Evolutionary conservation across 805 yeast species (phyloP).

Genomic region (Ascoidea asiatica): DNA sequence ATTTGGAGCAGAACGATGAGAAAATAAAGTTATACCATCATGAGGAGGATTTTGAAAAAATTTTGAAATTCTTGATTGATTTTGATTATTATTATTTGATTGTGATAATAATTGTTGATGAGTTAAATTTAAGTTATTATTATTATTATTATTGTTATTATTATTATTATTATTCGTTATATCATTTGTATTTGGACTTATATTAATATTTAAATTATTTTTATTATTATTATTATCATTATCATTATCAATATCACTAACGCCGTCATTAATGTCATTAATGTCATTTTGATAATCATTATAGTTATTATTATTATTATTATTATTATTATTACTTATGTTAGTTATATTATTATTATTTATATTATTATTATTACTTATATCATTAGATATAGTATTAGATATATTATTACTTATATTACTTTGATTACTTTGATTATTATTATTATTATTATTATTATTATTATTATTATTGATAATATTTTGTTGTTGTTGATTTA

Average conservation of each 20-base stretch:
- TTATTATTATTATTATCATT: background rate
- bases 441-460: conserved; percentile 3
- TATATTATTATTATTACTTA: too few species aligned
- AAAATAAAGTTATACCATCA: conserved; percentile 73
- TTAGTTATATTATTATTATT: too few species aligned
- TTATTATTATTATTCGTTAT: conserved; percentile 3
- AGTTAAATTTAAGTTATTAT: conserved; percentile 11
- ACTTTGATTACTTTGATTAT: too few species aligned
- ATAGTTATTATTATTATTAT: too few species aligned
- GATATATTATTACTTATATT: too few species aligned
- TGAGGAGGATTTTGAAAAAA: conserved; percentile 68
- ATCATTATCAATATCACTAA: background rate
- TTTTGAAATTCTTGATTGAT: conserved; percentile 44
- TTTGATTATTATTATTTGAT: conserved; percentile 44
- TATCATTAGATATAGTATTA: background rate
- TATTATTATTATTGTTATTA: conserved; percentile 13
- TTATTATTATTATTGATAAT: conserved; percentile 1
- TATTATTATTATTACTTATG: too few species aligned
- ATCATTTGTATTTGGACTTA: conserved; percentile 1
- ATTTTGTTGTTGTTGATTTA: conserved; percentile 13
- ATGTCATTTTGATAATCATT: too few species aligned
- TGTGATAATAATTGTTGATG: conserved; percentile 13
- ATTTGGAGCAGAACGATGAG: conserved; percentile 85
- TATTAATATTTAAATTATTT: too few species aligned
- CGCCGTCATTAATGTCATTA: too few species aligned